phyloP scores from a whole-genome alignment of 1,284 basidiomycete genomes.

The Fistulina hepatica region DNA sequence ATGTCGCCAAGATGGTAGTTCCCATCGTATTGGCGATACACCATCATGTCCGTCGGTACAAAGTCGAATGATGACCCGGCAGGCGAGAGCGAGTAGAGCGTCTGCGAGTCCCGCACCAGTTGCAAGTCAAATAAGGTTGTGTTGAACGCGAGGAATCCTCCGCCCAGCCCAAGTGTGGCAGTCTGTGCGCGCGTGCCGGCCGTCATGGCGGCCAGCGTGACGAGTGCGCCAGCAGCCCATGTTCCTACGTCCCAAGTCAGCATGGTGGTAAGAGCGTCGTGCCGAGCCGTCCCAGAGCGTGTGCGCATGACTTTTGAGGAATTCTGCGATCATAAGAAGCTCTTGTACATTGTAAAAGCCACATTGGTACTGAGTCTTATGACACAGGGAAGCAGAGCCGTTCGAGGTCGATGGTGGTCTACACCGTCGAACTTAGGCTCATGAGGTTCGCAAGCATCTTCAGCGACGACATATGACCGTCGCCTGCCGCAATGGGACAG shows the following conservation, averaged over 20 bases:
- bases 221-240: neutral
- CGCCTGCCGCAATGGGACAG: too few species aligned
- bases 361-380: too few species aligned
- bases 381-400: too few species aligned
- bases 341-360: too few species aligned
- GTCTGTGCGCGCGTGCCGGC: slow-evolving; percentile 8
- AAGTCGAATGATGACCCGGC: slow-evolving; percentile 35
- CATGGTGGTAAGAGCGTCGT: neutral
- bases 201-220: neutral
- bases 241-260: too few species aligned
- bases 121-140: slow-evolving; percentile 34
- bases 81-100: slow-evolving; percentile 40
- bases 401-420: too few species aligned
- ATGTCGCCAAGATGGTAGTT: slow-evolving; percentile 50
- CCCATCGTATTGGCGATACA: slow-evolving; percentile 34
- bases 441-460: too few species aligned
- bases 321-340: too few species aligned
- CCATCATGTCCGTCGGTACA: slow-evolving; percentile 43
- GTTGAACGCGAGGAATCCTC: slow-evolving; percentile 38
- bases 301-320: too few species aligned
- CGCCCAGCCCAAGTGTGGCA: slow-evolving; percentile 30
- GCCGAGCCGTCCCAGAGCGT: too few species aligned
- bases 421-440: too few species aligned
- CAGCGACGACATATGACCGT: too few species aligned
- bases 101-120: slow-evolving; percentile 49